Evolutionary conservation across 768 basidiomycete species (phyloP).

Genomic region (Lactifluus hygrophoroides): DNA sequence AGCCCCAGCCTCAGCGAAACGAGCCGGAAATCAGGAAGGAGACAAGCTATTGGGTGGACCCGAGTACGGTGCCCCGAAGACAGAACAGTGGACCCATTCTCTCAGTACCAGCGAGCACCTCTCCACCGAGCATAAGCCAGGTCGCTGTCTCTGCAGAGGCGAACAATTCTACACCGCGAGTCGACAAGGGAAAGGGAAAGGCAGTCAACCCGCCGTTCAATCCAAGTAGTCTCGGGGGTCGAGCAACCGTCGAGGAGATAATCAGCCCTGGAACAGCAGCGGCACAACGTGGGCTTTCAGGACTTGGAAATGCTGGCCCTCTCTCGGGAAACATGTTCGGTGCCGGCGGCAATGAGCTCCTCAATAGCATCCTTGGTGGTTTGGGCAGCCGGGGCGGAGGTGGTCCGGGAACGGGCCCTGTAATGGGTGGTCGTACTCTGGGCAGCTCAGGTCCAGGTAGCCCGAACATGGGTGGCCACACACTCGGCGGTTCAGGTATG

Average conservation of each 20-base stretch:
- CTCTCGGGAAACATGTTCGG: not conserved
- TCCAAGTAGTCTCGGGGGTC: not conserved
- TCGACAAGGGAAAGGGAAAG: conserved; percentile 1
- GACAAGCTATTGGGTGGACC: conserved; percentile 6
- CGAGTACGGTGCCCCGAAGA: not conserved
- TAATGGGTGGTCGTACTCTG: not conserved
- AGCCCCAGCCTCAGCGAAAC: not conserved
- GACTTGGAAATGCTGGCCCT: not conserved
- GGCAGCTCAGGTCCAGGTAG: not conserved
- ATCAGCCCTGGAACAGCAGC: not conserved
- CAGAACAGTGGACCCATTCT: not conserved
- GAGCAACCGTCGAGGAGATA: not conserved
- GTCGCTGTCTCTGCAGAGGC: not conserved
- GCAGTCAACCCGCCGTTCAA: not conserved
- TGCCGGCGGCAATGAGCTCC: not conserved
- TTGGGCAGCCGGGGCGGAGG: not conserved
- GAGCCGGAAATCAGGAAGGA: not conserved
- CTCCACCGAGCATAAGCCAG: not conserved
- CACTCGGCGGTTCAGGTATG: not conserved
- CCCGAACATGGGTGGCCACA: not conserved
- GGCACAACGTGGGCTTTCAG: not conserved
- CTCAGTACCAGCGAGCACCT: not conserved
- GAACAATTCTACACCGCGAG: not conserved
- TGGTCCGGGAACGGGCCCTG: not conserved
- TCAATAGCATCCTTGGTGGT: not conserved